Evolutionary conservation across 805 yeast species (phyloP).

Genomic region (Maudiozyma pseudohumilis): DNA sequence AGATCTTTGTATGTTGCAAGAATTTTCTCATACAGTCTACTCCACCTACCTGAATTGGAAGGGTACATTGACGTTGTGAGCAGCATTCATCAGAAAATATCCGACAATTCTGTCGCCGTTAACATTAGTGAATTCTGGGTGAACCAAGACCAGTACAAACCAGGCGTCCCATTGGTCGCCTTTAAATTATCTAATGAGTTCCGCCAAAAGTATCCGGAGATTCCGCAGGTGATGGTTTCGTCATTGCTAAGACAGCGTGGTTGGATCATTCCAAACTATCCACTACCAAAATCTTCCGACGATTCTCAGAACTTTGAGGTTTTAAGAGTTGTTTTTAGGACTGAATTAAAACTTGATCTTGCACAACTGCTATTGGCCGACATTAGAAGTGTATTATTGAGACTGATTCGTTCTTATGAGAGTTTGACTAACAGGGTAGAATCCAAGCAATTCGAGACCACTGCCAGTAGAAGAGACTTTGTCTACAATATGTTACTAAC

Average conservation of each 20-base stretch:
- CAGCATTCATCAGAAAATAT: constrained; percentile 56
- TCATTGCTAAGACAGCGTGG: constrained; percentile 67
- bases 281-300: constrained; percentile 46
- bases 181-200: constrained; percentile 61
- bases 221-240: constrained; percentile 73
- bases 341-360: constrained; percentile 41
- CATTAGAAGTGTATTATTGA: constrained; percentile 14
- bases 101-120: constrained; percentile 19
- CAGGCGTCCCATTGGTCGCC: constrained; percentile 86
- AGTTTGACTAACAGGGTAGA: constrained; percentile 6
- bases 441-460: constrained; percentile 1
- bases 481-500: constrained; percentile 17
- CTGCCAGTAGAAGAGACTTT: constrained; percentile 9
- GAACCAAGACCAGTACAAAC: constrained; percentile 41
- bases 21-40: constrained; percentile 34
- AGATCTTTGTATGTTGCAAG: constrained; percentile 66
- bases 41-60: constrained; percentile 53
- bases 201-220: constrained; percentile 53
- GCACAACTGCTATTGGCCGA: constrained; percentile 28
- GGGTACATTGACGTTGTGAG: constrained; percentile 65
- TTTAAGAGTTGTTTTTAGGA: constrained; percentile 74
- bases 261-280: constrained; percentile 85
- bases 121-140: constrained; percentile 22
- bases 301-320: constrained; percentile 52
- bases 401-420: constrained; percentile 15